Base-by-base conservation (phyloP, 192 early-diverging fungal genomes). In the Backusella luteola region DNA sequence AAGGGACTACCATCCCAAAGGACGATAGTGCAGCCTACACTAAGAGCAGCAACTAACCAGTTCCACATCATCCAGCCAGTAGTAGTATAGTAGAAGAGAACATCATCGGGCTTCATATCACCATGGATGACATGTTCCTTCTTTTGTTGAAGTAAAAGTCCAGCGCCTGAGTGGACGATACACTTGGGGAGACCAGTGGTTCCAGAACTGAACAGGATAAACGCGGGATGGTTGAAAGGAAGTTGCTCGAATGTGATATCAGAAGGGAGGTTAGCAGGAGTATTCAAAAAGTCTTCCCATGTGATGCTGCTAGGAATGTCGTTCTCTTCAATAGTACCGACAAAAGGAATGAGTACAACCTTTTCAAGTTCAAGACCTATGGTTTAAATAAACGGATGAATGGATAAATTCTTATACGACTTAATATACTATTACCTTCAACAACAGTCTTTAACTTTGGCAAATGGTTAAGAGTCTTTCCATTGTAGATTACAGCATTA, bases 1-100 rank as follows among this genome's bases (percentile, higher is more conserved):
- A 99, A 96, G 1, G 96, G 98, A 46, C 93, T 96, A 38, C 98
- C 98, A 78, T 99, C 96, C 86, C 94, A 99, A 1, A 93, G 79
- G 3, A 96, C 93, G 59, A 97, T 86, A 6, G 95, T 93, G 5
- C 86, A 78, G 29, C 96, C 96, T 32, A 92, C 83, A 19, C 87
- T 87, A n/a, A 98, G 85, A 21, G 89, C 95, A 21, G 88, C 85
- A 1, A 96, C 88, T 34, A 98, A 89, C 98, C 98, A 99, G 84
- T 99, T 98, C 96, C 96, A 99, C 98, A 99, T 99, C 98, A 99
- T 99, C 94, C 95, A 96, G 4, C 94, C 95, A 4, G 93, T 96
- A 0, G 94, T 94, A 1, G 93, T 94, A 77, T 94, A 95, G 79
- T 98, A 96, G 78, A 99, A 93, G 73, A 94, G 84, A 1, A 95